Percentiles rank a stretch among this genome's conserved stretches.
phyloP scores from a whole-genome alignment of 2,329 filamentous ascomycete genomes.

The Keithomyces neogunnii region DNA sequence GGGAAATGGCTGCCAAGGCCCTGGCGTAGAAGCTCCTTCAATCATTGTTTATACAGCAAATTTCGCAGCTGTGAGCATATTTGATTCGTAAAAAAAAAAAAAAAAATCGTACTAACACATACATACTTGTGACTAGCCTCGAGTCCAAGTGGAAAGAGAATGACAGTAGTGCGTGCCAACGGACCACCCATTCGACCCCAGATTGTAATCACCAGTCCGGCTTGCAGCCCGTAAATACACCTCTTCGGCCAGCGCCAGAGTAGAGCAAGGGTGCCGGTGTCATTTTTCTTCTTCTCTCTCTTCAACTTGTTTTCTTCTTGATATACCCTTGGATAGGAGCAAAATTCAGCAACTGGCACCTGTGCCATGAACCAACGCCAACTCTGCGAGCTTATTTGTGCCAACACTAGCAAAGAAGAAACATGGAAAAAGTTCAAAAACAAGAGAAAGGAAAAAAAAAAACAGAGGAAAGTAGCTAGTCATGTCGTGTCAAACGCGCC shows the following conservation, averaged over 20 bases:
- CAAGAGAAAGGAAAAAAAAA: background rate
- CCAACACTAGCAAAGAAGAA: background rate
- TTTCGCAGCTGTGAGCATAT: background rate
- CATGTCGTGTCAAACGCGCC: slow-evolving; percentile 2
- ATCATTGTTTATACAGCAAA: background rate
- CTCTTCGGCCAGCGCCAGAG: too few relatives aligned
- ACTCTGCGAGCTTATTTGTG: slow-evolving; percentile 3
- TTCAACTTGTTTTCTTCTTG: background rate
- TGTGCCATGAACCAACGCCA: slow-evolving; percentile 7
- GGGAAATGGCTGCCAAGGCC: slow-evolving; percentile 76
- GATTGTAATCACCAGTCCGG: too few relatives aligned
- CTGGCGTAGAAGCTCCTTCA: slow-evolving; percentile 32
- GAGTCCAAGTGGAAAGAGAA: background rate
- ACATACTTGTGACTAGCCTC: background rate
- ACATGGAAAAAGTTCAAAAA: slow-evolving; percentile 1
- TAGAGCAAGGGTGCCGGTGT: too few relatives aligned
- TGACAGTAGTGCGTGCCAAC: background rate
- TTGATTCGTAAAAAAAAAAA: background rate
- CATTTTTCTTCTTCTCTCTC: background rate
- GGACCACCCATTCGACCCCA: background rate
- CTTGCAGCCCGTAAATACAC: too few relatives aligned
- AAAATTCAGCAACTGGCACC: slow-evolving; percentile 1
- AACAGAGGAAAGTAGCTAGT: background rate
- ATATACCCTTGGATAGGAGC: background rate
- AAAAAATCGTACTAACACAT: background rate